Evolutionary conservation across 1,284 basidiomycete genomes (phyloP), one percentile per base, ranked within the genome.

Genomic region (Inonotus obliquus): DNA sequence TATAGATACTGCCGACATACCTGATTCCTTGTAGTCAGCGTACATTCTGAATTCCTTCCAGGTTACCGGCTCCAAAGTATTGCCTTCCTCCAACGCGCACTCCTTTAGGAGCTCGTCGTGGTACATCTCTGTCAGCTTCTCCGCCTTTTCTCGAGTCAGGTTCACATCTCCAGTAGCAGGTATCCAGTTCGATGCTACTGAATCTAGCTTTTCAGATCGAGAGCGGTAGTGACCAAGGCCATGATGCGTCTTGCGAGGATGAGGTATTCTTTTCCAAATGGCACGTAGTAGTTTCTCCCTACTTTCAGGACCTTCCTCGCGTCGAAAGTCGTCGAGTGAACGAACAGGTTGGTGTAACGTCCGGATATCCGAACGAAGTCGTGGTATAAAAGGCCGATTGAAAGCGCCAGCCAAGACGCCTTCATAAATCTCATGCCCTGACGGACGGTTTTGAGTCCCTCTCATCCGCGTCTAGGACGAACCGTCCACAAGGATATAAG

Each of bases 41-140:
- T 92, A 93, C 63, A 80, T 76, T 75, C 84, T 82, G 73, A 95
- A 96, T 69, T 88, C 87, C 65, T 81, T 80, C 92, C 91, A 95
- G 39, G 81, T 81, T 65, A 94, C 81, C 64, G 78, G 61, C 73
- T 74, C 69, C 71, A 75, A 53, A 72, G 71, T 66, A 76, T 61
- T 55, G 6, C 59, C 79, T 65, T 72, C 75, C 74, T 73, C 80
- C 64, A 73, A 81, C 62, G 82, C 81, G 69, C 86, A 89, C 62
- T 79, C 77, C 55, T 82, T 79, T 58, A 90, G 75, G 45, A 96
- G 76, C 71, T 96, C 94, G 66, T 84, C 82, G 66, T 91, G 85
- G 74, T 96, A 95, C 75, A 86, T 82, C 60, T 77, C 80, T 66
- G 83, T 79, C 68, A 94, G 76, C 67, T 82, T 77, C 69, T 85